Percentiles rank a stretch among this genome's conserved stretches.
These are phyloP conservation scores for Aspergillus viridinutans DNA, from an alignment of 2,329 filamentous ascomycete genomes.

Conservation along the genomic window DNA sequence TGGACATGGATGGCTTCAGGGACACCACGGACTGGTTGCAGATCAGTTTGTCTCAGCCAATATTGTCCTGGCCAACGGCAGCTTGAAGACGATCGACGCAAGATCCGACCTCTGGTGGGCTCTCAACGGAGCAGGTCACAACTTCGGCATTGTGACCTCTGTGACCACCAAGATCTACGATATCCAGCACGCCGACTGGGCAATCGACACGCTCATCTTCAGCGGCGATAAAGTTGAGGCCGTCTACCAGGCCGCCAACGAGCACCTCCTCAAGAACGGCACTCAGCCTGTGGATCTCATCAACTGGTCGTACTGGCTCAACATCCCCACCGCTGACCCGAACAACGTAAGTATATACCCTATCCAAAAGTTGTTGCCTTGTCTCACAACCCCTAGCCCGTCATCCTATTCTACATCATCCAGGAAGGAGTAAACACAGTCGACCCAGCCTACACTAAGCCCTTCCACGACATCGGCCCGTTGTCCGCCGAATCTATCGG, in stretches of 20 bases:
- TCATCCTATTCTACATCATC: conserved; percentile 30
- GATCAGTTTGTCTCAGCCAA: conserved; percentile 53
- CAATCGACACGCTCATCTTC: conserved; percentile 44
- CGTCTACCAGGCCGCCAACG: conserved; percentile 46
- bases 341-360: conserved; percentile 15
- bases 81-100: conserved; percentile 33
- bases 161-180: conserved; percentile 48
- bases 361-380: background rate
- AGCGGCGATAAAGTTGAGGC: conserved; percentile 48
- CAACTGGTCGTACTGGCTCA: conserved; percentile 44
- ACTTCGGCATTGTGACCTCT: conserved; percentile 55
- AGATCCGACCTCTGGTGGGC: conserved; percentile 55
- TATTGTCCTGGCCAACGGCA: conserved; percentile 51
- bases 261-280: conserved; percentile 42
- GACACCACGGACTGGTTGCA: conserved; percentile 49
- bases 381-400: conserved; percentile 14
- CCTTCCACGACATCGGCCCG: conserved; percentile 44
- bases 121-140: conserved; percentile 54
- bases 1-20: conserved; percentile 54
- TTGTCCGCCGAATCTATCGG: conserved; percentile 25
- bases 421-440: conserved; percentile 37
- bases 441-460: conserved; percentile 38
- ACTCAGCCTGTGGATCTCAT: conserved; percentile 44
- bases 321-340: conserved; percentile 21
- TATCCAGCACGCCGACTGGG: conserved; percentile 32